phyloP scores from a whole-genome alignment of 805 yeast genomes.

The Brettanomyces anomalus region DNA sequence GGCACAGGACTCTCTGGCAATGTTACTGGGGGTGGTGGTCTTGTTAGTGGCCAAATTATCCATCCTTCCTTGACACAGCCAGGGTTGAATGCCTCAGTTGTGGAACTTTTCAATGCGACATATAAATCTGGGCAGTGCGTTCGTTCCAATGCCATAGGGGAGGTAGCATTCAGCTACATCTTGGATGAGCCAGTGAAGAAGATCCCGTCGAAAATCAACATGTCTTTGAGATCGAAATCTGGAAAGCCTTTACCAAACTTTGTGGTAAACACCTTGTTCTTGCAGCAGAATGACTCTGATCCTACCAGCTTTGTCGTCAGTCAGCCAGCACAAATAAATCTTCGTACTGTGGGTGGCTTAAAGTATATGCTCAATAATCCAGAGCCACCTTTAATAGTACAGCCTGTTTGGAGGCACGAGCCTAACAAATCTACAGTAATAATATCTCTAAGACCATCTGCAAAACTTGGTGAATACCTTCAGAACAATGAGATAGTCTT shows the following conservation, averaged over 20 bases:
- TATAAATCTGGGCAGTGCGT: slow-evolving; percentile 57
- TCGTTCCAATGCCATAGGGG: slow-evolving; percentile 68
- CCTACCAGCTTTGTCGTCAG: slow-evolving; percentile 29
- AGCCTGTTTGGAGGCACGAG: slow-evolving; percentile 89
- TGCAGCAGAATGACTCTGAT: slow-evolving; percentile 31
- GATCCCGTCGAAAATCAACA: slow-evolving; percentile 34
- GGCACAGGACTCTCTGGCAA: slow-evolving; percentile 27
- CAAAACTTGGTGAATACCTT: slow-evolving; percentile 30
- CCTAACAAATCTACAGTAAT: slow-evolving; percentile 78
- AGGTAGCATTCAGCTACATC: slow-evolving; percentile 71
- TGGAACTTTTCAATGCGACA: slow-evolving; percentile 75
- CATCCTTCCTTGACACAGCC: slow-evolving; percentile 43
- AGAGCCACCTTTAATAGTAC: slow-evolving; percentile 57
- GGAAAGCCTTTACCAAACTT: slow-evolving; percentile 34
- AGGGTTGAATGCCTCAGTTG: slow-evolving; percentile 76
- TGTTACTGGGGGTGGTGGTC: slow-evolving; percentile 25
- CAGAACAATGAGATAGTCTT: slow-evolving; percentile 32
- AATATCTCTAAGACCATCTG: slow-evolving; percentile 54
- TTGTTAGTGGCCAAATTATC: slow-evolving; percentile 29
- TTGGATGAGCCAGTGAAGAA: slow-evolving; percentile 21
- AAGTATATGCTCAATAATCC: slow-evolving; percentile 55
- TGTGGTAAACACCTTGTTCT: slow-evolving; percentile 43
- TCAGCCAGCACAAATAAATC: slow-evolving; percentile 41
- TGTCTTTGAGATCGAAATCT: slow-evolving; percentile 29
- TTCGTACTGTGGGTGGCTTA: slow-evolving; percentile 70